Evolutionary conservation across 495 filamentous ascomycete genomes (phyloP).

Genomic region (Hypomontagnella monticulosa): DNA sequence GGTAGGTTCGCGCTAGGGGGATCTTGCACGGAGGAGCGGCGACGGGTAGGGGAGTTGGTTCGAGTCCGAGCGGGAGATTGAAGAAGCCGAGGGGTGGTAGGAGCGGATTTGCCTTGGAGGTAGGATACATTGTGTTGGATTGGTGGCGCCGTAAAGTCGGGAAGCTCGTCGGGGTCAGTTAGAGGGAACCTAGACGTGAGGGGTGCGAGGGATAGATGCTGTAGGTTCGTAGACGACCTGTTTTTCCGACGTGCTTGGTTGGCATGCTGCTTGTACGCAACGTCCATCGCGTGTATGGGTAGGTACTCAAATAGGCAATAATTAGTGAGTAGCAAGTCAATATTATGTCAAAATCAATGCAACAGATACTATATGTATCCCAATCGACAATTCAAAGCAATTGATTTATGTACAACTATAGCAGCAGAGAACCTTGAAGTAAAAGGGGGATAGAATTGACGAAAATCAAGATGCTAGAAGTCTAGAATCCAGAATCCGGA

Average conservation of each 20-base stretch:
- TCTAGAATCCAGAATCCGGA: too few relatives aligned
- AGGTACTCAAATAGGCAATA: neutral
- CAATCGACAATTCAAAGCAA: neutral
- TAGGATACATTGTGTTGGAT: constrained; percentile 55
- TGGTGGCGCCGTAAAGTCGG: constrained; percentile 40
- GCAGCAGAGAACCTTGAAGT: too few relatives aligned
- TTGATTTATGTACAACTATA: too few relatives aligned
- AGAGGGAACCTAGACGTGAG: constrained; percentile 73
- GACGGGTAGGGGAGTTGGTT: constrained; percentile 50
- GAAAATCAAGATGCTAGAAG: too few relatives aligned
- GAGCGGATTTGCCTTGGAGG: constrained; percentile 63
- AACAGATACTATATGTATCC: neutral
- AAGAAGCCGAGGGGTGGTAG: constrained; percentile 66
- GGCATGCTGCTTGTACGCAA: constrained; percentile 63
- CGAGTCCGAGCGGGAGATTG: constrained; percentile 57
- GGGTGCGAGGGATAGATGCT: constrained; percentile 69
- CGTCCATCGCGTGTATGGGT: constrained; percentile 53
- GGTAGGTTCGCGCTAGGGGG: constrained; percentile 43
- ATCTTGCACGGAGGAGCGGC: constrained; percentile 44
- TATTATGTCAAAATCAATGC: neutral
- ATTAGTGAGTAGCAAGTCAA: neutral
- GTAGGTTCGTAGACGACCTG: constrained; percentile 57
- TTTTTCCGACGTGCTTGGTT: constrained; percentile 57
- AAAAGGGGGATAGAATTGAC: too few relatives aligned
- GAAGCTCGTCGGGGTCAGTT: constrained; percentile 59